Evolutionary conservation across 2,329 filamentous ascomycete species (phyloP).

Genomic region (Aspergillus aculeatinus): DNA sequence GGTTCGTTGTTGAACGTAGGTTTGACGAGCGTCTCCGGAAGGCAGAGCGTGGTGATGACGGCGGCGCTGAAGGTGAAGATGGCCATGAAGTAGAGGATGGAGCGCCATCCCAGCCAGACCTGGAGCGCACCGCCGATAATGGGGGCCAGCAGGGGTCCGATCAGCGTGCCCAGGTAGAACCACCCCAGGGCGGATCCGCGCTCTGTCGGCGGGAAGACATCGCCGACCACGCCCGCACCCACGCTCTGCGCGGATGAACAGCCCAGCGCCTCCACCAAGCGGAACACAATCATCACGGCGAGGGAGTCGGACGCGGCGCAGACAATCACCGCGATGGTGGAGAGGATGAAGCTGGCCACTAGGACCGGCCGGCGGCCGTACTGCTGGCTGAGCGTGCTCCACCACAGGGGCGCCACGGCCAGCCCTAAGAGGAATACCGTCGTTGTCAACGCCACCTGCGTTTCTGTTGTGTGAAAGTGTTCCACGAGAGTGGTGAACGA

Average conservation of each 20-base stretch:
- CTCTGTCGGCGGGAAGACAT: background rate
- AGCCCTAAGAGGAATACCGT: background rate
- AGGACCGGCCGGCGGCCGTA: background rate
- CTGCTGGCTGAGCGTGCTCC: background rate
- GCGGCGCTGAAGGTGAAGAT: too few species aligned
- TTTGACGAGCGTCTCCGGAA: too few species aligned
- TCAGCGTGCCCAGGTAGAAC: background rate
- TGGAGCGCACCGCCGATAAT: background rate
- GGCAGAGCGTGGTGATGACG: too few species aligned
- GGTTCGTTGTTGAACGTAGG: too few species aligned
- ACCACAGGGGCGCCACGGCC: background rate
- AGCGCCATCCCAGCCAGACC: too few species aligned
- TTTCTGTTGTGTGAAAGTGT: background rate
- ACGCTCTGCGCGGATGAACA: background rate
- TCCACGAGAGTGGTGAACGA: constrained; percentile 1
- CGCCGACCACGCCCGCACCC: too few species aligned
- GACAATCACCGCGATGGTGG: background rate
- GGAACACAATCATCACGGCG: background rate
- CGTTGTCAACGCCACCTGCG: background rate
- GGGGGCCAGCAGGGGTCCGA: background rate
- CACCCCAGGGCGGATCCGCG: background rate
- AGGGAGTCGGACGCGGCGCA: background rate
- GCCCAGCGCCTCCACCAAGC: background rate
- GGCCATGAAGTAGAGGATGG: too few species aligned
- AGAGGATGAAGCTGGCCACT: background rate